phyloP scores from a whole-genome alignment of 371 early-diverging fungal genomes.

The Zychaea mexicana region DNA sequence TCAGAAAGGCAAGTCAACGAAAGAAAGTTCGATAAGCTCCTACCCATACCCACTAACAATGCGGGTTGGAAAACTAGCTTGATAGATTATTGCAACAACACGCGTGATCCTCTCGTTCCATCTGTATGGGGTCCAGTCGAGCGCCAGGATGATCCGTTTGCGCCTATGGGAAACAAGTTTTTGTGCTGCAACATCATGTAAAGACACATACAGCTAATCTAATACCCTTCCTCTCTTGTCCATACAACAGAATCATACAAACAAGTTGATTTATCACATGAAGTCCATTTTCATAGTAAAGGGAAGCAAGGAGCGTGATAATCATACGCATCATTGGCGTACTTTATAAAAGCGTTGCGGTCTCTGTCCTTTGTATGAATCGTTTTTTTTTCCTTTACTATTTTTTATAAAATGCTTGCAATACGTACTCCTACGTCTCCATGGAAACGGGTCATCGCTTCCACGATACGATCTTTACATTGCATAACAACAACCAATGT shows the following conservation, averaged over 20 bases:
- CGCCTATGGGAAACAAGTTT: slow-evolving; percentile 10
- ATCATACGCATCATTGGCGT: not conserved
- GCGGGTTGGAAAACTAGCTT: too few species aligned
- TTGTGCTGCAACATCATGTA: slow-evolving; percentile 16
- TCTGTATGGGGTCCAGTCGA: slow-evolving; percentile 26
- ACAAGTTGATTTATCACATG: not conserved
- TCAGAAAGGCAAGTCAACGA: slow-evolving; percentile 8
- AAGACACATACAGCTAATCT: not conserved
- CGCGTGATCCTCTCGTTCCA: slow-evolving; percentile 25
- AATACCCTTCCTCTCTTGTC: not conserved
- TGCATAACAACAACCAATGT: not conserved
- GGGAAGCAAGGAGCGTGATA: not conserved
- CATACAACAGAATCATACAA: not conserved
- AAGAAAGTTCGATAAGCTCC: too few species aligned
- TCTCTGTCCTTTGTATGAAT: not conserved
- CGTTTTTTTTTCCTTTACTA: not conserved
- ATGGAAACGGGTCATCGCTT: too few species aligned
- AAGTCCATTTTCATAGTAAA: not conserved
- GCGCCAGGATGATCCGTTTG: slow-evolving; percentile 26
- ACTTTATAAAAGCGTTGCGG: not conserved
- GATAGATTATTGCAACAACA: slow-evolving; percentile 23
- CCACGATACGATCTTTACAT: too few species aligned
- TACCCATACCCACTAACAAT: too few species aligned
- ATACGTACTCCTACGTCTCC: too few species aligned
- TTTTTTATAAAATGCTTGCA: too few species aligned